Conservation (phyloP, 2,329 filamentous ascomycete genomes). For the Fusarium sp. region DNA sequence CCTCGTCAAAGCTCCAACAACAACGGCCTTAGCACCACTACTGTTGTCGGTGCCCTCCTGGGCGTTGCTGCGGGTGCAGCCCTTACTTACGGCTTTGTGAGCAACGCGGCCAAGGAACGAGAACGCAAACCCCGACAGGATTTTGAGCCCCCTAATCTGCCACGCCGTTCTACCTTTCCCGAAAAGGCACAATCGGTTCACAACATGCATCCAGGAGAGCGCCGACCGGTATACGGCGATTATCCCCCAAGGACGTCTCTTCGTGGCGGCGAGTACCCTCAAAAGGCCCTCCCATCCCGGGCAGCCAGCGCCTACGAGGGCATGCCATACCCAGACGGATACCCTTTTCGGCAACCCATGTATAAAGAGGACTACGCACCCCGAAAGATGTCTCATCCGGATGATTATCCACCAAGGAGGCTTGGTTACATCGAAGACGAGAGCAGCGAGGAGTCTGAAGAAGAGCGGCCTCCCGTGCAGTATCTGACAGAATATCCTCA, state of each 20-base stretch:
- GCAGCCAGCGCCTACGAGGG: constrained; percentile 34
- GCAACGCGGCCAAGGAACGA: constrained; percentile 59
- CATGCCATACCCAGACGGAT: constrained; percentile 38
- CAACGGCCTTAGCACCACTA: constrained; percentile 66
- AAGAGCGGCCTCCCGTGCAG: constrained; percentile 33
- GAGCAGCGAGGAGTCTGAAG: constrained; percentile 41
- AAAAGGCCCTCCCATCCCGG: constrained; percentile 37
- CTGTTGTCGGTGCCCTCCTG: constrained; percentile 79
- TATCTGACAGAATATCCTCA: constrained; percentile 41
- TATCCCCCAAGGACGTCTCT: constrained; percentile 34
- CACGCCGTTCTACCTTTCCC: constrained; percentile 60
- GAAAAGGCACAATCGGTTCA: constrained; percentile 51
- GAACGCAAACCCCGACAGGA: constrained; percentile 56
- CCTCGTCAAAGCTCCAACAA: constrained; percentile 52
- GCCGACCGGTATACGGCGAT: constrained; percentile 29
- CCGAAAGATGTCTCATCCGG: constrained; percentile 38
- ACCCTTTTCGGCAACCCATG: constrained; percentile 34
- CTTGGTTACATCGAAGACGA: constrained; percentile 44
- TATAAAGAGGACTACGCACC: constrained; percentile 34
- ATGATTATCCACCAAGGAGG: constrained; percentile 37
- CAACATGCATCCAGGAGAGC: constrained; percentile 35
- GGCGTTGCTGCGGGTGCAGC: constrained; percentile 77
- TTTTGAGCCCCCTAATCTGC: constrained; percentile 54
- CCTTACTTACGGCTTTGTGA: constrained; percentile 77
- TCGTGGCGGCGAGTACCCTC: constrained; percentile 16